phyloP scores from a whole-genome alignment of 352 stramenopile genomes.

The Globisporangium spiculum region DNA sequence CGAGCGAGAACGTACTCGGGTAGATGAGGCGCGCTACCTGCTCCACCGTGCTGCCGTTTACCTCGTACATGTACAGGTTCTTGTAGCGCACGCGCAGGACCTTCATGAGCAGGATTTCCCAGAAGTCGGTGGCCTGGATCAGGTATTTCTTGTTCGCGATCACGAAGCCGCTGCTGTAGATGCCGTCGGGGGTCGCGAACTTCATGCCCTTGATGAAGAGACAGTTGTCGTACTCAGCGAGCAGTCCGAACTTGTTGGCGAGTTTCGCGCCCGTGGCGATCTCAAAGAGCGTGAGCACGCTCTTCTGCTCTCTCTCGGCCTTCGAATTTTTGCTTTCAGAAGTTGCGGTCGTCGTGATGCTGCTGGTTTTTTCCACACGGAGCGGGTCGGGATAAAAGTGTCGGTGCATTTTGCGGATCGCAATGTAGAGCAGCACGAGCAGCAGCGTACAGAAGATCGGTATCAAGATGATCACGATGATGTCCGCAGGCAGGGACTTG shows the following conservation, averaged over 20 bases:
- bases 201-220: constrained; percentile 30
- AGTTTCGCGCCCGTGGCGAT: constrained; percentile 23
- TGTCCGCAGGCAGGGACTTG: neutral
- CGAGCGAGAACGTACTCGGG: constrained; percentile 1
- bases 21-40: constrained; percentile 1
- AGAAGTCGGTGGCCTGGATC: constrained; percentile 20
- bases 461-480: neutral
- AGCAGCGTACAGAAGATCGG: constrained; percentile 17
- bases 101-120: constrained; percentile 24
- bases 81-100: constrained; percentile 14
- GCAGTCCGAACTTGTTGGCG: constrained; percentile 19
- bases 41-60: constrained; percentile 3
- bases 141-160: constrained; percentile 27
- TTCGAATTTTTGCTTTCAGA: constrained; percentile 15
- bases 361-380: neutral
- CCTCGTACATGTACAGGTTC: constrained; percentile 27
- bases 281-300: constrained; percentile 25
- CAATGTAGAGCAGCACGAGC: constrained; percentile 19
- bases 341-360: neutral
- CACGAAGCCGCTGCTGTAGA: constrained; percentile 34
- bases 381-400: constrained; percentile 16
- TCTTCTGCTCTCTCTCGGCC: constrained; percentile 12
- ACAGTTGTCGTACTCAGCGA: constrained; percentile 27
- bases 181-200: constrained; percentile 22
- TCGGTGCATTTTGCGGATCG: constrained; percentile 14